Conservation (phyloP, 768 basidiomycete species). For the Tephrocybe sp. region DNA sequence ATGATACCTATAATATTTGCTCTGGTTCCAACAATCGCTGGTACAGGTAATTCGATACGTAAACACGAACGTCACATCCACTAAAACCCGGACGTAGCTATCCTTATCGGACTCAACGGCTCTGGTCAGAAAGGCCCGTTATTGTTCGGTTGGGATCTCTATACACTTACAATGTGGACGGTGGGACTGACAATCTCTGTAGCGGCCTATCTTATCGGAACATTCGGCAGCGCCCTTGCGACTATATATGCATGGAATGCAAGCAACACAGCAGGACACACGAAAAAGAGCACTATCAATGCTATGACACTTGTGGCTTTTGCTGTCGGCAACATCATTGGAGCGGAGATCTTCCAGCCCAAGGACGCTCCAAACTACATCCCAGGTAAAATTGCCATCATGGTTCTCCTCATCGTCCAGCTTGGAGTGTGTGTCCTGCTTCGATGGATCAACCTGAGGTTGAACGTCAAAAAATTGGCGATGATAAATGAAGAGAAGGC, state of each 20-base stretch:
- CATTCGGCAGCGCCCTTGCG: slow-evolving; percentile 60
- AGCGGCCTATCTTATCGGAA: slow-evolving; percentile 53
- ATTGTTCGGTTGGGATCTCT: slow-evolving; percentile 48
- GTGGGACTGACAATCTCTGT: slow-evolving; percentile 1
- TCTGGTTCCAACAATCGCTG: slow-evolving; percentile 58
- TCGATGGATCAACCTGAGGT: slow-evolving; percentile 52
- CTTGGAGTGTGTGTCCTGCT: slow-evolving; percentile 47
- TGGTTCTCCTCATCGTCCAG: slow-evolving; percentile 56
- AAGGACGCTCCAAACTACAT: slow-evolving; percentile 63
- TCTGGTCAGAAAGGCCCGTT: slow-evolving; percentile 49
- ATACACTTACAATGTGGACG: no score
- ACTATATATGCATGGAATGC: slow-evolving; percentile 66
- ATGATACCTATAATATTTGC: slow-evolving; percentile 63
- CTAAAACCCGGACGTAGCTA: slow-evolving; percentile 27
- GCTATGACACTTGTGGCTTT: slow-evolving; percentile 58
- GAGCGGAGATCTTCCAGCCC: slow-evolving; percentile 63
- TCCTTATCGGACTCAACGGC: slow-evolving; percentile 55
- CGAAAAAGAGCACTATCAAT: slow-evolving; percentile 70
- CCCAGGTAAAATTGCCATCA: slow-evolving; percentile 66
- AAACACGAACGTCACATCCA: no score
- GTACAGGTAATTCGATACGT: slow-evolving; percentile 40
- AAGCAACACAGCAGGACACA: slow-evolving; percentile 62
- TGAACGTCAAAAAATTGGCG: slow-evolving; percentile 49
- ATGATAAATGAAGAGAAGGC: slow-evolving; percentile 43
- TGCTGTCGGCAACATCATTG: slow-evolving; percentile 60